Evolutionary conservation across 2,329 filamentous ascomycete species (phyloP).

Genomic region (Penicillium expansum): DNA sequence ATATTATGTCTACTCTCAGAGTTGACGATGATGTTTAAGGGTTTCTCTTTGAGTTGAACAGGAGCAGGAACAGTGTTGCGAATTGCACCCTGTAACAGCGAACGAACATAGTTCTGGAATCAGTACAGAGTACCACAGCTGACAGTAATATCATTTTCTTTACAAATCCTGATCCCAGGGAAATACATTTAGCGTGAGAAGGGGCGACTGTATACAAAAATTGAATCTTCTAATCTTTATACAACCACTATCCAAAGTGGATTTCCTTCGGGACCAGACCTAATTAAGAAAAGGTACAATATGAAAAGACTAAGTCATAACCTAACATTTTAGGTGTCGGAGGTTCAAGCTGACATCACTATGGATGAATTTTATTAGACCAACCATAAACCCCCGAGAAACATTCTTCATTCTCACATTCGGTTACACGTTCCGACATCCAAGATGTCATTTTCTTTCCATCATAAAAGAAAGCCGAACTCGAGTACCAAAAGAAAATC

Average conservation of each 20-base stretch:
- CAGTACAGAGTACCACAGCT: no score
- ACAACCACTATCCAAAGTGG: no score
- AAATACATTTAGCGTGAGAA: no score
- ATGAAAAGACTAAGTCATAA: not conserved
- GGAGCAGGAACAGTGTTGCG: not conserved
- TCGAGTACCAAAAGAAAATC: no score
- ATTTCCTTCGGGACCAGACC: not conserved
- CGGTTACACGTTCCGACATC: not conserved
- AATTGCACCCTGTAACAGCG: no score
- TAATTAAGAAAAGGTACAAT: not conserved
- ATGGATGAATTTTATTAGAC: not conserved
- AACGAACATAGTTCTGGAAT: no score
- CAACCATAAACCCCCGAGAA: not conserved
- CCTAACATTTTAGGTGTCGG: not conserved
- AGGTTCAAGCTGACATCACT: not conserved
- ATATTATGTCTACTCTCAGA: slow-evolving; percentile 79
- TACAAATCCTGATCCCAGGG: no score
- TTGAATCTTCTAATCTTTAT: no score
- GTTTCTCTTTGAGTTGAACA: not conserved
- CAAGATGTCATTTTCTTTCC: not conserved
- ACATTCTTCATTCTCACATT: not conserved
- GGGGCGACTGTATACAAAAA: no score
- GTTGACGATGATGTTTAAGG: not conserved
- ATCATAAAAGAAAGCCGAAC: not conserved
- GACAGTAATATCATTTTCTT: no score